Percentiles rank a stretch among this genome's conserved stretches.
Evolutionary conservation across 495 filamentous ascomycete species (phyloP).

Genomic region (Achaetomiella virescens): DNA sequence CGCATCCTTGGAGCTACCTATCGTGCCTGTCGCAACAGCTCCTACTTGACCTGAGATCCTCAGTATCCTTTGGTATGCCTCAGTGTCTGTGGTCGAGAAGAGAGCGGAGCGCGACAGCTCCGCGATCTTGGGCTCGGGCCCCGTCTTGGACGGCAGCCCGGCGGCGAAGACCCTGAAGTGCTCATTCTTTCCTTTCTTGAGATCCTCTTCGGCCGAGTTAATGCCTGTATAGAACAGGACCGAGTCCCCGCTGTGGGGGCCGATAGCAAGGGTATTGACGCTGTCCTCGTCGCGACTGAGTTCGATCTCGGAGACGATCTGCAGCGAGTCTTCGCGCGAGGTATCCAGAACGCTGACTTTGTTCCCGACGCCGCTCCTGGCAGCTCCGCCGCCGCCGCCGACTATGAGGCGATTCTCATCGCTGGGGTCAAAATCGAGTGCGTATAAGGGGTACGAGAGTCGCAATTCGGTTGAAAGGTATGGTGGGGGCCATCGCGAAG

Average conservation of each 20-base stretch:
- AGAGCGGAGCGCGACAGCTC: conserved; percentile 54
- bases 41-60: conserved; percentile 67
- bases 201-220: conserved; percentile 69
- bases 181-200: conserved; percentile 72
- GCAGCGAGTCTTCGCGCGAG: conserved; percentile 52
- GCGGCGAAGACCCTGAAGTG: conserved; percentile 80
- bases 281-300: conserved; percentile 87
- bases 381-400: conserved; percentile 86
- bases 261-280: conserved; percentile 71
- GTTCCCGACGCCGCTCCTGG: conserved; percentile 80
- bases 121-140: conserved; percentile 43
- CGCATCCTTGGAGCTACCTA: conserved; percentile 44
- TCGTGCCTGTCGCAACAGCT: conserved; percentile 65
- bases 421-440: conserved; percentile 80
- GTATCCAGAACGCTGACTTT: conserved; percentile 77
- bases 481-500: conserved; percentile 23
- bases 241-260: conserved; percentile 48
- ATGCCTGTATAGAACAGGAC: conserved; percentile 72
- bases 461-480: conserved; percentile 23
- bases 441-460: conserved; percentile 81
- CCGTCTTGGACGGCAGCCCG: conserved; percentile 39
- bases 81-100: conserved; percentile 54
- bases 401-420: conserved; percentile 70
- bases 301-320: conserved; percentile 64
- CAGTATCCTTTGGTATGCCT: conserved; percentile 73